phyloP scores from a whole-genome alignment of 192 early-diverging fungal species.

The Coemansia pectinata region DNA sequence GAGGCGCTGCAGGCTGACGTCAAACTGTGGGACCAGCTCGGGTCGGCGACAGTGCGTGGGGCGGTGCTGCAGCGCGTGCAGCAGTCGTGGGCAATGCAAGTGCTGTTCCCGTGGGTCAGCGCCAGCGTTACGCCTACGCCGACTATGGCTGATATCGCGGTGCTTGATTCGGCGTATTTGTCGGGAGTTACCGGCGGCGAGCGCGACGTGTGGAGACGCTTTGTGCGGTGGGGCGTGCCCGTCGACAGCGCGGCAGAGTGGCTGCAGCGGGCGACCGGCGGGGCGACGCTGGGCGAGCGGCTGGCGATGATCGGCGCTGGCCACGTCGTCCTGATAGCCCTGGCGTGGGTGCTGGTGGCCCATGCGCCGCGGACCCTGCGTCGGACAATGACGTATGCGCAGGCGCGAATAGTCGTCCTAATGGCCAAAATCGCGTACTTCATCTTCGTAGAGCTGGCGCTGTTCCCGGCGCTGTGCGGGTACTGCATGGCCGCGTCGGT shows the following conservation, averaged over 20 bases:
- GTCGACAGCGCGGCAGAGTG: conserved; percentile 56
- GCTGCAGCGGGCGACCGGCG: conserved; percentile 21
- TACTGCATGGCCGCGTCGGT: conserved; percentile 82
- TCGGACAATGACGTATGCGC: conserved; percentile 18
- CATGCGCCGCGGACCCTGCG: conserved; percentile 27
- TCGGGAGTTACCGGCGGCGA: conserved; percentile 17
- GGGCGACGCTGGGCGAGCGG: conserved; percentile 39
- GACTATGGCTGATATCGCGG: neutral
- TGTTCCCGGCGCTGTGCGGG: conserved; percentile 89
- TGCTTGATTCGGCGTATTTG: neutral
- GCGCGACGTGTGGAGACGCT: conserved; percentile 28
- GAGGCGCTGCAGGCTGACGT: conserved; percentile 9
- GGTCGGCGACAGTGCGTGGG: conserved; percentile 16
- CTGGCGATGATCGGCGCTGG: conserved; percentile 45
- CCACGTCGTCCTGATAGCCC: conserved; percentile 47
- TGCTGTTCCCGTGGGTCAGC: conserved; percentile 37
- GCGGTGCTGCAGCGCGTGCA: conserved; percentile 17
- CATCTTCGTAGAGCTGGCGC: conserved; percentile 80
- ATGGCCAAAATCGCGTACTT: conserved; percentile 78
- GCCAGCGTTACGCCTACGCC: neutral
- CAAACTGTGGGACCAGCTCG: conserved; percentile 27
- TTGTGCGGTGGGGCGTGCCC: conserved; percentile 53
- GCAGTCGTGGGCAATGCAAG: conserved; percentile 30
- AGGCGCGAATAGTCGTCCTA: conserved; percentile 36
- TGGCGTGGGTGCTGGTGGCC: conserved; percentile 57